A percentile compares a stretch with the other conserved stretches of the same genome.
These are phyloP conservation scores for Microbotryum lychnidis-dioicae DNA, from an alignment of 1,284 basidiomycete genomes.

Conservation along the genomic window DNA sequence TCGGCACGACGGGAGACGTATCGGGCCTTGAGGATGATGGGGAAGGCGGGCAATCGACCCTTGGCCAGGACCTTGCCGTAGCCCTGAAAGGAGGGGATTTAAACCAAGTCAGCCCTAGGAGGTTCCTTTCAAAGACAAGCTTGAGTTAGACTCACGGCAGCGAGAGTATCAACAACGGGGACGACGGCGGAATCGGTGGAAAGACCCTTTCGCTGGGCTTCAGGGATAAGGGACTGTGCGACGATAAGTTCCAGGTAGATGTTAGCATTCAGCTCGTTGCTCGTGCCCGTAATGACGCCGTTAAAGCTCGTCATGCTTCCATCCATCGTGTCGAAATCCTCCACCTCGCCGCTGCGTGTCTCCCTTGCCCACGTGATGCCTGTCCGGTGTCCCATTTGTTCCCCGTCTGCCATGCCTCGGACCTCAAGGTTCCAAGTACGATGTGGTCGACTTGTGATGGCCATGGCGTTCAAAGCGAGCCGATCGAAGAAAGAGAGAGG, in stretches of 20 bases:
- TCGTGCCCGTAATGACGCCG: not conserved
- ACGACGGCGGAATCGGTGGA: slow-evolving; percentile 61
- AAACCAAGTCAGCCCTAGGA: not conserved
- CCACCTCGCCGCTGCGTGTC: too few species aligned
- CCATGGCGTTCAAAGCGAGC: not conserved
- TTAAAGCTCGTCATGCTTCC: not conserved
- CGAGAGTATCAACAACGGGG: slow-evolving; percentile 81
- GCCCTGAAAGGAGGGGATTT: slow-evolving; percentile 49
- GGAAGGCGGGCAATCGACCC: slow-evolving; percentile 55
- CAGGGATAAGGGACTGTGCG: slow-evolving; percentile 53
- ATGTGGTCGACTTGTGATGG: too few species aligned
- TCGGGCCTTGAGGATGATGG: slow-evolving; percentile 93
- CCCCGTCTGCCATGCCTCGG: too few species aligned
- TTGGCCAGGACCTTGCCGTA: slow-evolving; percentile 89
- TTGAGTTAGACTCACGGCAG: slow-evolving; percentile 15
- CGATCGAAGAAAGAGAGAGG: not conserved
- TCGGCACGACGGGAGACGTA: slow-evolving; percentile 84
- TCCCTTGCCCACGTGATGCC: too few species aligned
- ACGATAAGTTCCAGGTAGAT: not conserved
- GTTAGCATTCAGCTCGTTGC: not conserved
- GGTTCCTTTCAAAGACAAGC: not conserved
- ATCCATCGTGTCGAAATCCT: too few species aligned
- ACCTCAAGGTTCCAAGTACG: too few species aligned
- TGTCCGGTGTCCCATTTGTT: too few species aligned
- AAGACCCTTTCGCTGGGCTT: slow-evolving; percentile 63